Percentiles rank a stretch among this genome's conserved stretches.
These are phyloP conservation scores for Salix caprea DNA, from an alignment of 345 rosid species.

Conservation along the genomic window DNA sequence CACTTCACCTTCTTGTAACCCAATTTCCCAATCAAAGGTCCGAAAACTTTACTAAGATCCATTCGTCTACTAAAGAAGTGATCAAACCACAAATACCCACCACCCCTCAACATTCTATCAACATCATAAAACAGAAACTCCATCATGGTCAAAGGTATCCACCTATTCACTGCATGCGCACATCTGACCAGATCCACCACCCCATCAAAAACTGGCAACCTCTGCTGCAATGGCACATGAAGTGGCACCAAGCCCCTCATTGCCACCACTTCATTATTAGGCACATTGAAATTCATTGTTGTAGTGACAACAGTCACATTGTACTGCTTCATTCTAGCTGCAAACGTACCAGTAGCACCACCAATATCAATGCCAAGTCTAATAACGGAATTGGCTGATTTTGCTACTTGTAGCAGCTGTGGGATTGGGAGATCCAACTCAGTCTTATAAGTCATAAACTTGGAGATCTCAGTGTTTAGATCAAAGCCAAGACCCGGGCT, in stretches of 20 bases:
- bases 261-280: slow-evolving; percentile 87
- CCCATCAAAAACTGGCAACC: slow-evolving; percentile 87
- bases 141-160: slow-evolving; percentile 79
- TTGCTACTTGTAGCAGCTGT: slow-evolving; percentile 71
- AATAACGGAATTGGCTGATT: slow-evolving; percentile 48
- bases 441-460: slow-evolving; percentile 48
- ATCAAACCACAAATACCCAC: slow-evolving; percentile 91
- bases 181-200: slow-evolving; percentile 86
- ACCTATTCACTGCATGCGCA: slow-evolving; percentile 86
- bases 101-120: slow-evolving; percentile 77
- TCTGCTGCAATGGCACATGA: slow-evolving; percentile 89
- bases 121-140: slow-evolving; percentile 82
- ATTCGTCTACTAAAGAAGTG: slow-evolving; percentile 67
- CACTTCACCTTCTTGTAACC: slow-evolving; percentile 97
- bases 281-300: slow-evolving; percentile 84
- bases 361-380: slow-evolving; percentile 86
- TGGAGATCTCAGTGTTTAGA: slow-evolving; percentile 40
- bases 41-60: slow-evolving; percentile 69
- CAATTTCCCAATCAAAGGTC: slow-evolving; percentile 74
- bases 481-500: slow-evolving; percentile 61
- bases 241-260: slow-evolving; percentile 80
- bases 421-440: slow-evolving; percentile 87
- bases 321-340: slow-evolving; percentile 67
- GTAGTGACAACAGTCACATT: slow-evolving; percentile 77
- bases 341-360: slow-evolving; percentile 86